phyloP scores from a whole-genome alignment of 148 eudicot genomes.

The Vaccinium corymbosum region DNA sequence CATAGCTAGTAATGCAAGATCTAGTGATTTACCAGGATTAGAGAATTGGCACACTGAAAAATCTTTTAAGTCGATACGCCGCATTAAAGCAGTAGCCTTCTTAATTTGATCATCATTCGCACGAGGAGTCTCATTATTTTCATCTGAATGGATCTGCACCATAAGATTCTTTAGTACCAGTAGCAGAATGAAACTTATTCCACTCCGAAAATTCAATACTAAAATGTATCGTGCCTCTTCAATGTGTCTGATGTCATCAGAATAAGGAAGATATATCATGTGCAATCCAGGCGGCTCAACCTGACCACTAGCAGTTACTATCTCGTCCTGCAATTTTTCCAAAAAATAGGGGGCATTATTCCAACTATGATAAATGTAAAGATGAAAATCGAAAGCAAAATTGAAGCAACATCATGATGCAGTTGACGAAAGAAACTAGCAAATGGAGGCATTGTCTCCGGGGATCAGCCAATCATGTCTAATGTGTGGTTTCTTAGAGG shows the following conservation, averaged over 20 bases:
- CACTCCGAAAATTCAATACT: background rate
- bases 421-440: background rate
- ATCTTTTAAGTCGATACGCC: slow-evolving; percentile 70
- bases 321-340: slow-evolving; percentile 66
- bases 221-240: slow-evolving; percentile 58
- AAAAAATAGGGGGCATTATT: background rate
- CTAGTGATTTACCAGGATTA: slow-evolving; percentile 66
- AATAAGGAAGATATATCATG: slow-evolving; percentile 93
- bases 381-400: slow-evolving; percentile 7
- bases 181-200: background rate
- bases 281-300: slow-evolving; percentile 98
- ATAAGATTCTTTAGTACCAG: slow-evolving; percentile 13
- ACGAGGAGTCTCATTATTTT: slow-evolving; percentile 34
- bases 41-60: slow-evolving; percentile 94
- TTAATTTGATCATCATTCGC: slow-evolving; percentile 74
- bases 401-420: background rate
- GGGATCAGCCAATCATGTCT: background rate
- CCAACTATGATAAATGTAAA: background rate
- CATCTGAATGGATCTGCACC: slow-evolving; percentile 58
- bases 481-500: background rate
- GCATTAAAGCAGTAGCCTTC: slow-evolving; percentile 66
- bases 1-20: background rate
- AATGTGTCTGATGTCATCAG: slow-evolving; percentile 81
- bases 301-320: slow-evolving; percentile 62
- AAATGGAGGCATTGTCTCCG: background rate